phyloP scores from a whole-genome alignment of 139 green algal species.

The Coelastrella sp. region DNA sequence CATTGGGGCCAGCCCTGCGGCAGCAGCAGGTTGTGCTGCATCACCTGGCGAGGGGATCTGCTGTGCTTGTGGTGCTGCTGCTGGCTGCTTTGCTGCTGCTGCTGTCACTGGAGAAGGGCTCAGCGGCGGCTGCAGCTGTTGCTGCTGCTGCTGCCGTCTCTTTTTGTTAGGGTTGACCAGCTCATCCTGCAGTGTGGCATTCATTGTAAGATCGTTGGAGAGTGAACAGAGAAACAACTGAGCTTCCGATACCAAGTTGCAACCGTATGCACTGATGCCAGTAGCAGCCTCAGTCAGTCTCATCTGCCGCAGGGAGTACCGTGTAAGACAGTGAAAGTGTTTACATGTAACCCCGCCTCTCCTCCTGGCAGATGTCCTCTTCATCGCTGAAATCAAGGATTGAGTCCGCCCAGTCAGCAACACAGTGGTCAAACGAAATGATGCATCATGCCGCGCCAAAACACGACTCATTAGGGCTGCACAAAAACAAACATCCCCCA shows the following conservation, averaged over 20 bases:
- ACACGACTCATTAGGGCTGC: no score
- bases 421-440: no score
- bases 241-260: no score
- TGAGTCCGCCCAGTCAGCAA: not conserved
- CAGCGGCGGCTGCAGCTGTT: not conserved
- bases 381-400: not conserved
- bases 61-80: not conserved
- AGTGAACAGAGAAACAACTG: no score
- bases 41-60: not conserved
- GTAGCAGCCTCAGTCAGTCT: no score
- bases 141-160: slow-evolving; percentile 12
- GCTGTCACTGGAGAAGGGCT: not conserved
- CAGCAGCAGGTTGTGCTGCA: not conserved
- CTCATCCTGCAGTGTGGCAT: not conserved
- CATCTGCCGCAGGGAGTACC: no score
- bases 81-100: not conserved
- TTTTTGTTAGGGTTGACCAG: not conserved
- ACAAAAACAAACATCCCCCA: no score
- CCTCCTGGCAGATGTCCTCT: not conserved
- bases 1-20: no score
- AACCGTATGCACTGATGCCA: no score
- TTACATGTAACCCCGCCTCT: not conserved
- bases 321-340: no score
- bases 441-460: no score
- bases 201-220: not conserved